Conservation (phyloP, 2,329 filamentous ascomycete genomes). For the Aciculosporium take region DNA sequence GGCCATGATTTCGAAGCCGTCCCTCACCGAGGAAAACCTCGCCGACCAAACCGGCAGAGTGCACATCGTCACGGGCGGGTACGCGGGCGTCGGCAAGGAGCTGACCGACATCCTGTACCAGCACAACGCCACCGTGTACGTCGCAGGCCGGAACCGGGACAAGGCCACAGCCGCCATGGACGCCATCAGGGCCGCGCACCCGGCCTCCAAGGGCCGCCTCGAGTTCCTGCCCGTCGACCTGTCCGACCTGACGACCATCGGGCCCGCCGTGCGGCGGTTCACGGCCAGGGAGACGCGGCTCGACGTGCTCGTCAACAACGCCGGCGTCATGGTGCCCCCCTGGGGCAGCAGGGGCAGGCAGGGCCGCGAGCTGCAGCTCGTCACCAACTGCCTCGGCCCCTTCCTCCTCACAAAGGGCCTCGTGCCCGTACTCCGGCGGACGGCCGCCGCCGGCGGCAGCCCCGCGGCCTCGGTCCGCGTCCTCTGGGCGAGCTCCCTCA, state of each 20-base stretch:
- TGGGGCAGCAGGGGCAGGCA: slow-evolving; percentile 26
- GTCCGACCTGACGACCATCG: slow-evolving; percentile 23
- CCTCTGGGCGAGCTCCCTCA: slow-evolving; percentile 4
- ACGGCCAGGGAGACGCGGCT: slow-evolving; percentile 17
- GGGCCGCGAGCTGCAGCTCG: slow-evolving; percentile 24
- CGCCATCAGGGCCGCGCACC: slow-evolving; percentile 22
- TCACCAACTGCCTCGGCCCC: slow-evolving; percentile 2
- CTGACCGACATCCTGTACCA: slow-evolving; percentile 38
- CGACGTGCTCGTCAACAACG: slow-evolving; percentile 31
- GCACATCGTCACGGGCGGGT: slow-evolving; percentile 34
- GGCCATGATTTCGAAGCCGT: slow-evolving; percentile 4
- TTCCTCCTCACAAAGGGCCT: slow-evolving; percentile 5
- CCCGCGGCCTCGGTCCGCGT: slow-evolving; percentile 4
- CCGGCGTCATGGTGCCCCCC: slow-evolving; percentile 28
- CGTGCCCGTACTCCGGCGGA: slow-evolving; percentile 2
- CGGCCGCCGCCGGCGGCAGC: slow-evolving; percentile 1
- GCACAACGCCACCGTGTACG: slow-evolving; percentile 39
- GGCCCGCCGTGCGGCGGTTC: slow-evolving; percentile 18
- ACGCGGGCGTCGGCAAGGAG: slow-evolving; percentile 34
- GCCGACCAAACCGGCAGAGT: slow-evolving; percentile 18
- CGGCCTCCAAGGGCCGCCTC: slow-evolving; percentile 24
- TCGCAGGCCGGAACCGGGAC: slow-evolving; percentile 33
- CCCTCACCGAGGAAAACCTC: slow-evolving; percentile 5
- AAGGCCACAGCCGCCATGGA: slow-evolving; percentile 31
- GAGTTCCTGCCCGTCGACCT: slow-evolving; percentile 33